Evolutionary conservation across 805 yeast species (phyloP).

Genomic region (Candida piceae): DNA sequence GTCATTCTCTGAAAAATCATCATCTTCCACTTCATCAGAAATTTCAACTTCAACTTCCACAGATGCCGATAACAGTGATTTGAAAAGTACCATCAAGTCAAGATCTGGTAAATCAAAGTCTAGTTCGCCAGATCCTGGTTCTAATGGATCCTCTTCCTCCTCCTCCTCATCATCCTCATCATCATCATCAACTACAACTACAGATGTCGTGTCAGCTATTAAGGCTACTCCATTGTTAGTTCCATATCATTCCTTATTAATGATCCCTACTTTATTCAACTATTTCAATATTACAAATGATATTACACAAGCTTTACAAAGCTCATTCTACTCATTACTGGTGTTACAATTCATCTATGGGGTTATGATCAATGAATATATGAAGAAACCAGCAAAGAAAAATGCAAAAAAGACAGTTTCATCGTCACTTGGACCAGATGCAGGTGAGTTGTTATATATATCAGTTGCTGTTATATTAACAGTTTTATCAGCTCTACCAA

Average conservation of each 20-base stretch:
- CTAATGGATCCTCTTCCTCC: neutral
- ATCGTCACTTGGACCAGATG: conserved; percentile 5
- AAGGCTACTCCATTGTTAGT: conserved; percentile 16
- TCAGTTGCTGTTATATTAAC: conserved; percentile 30
- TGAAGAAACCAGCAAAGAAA: conserved; percentile 21
- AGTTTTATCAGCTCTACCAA: conserved; percentile 32
- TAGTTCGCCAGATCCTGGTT: too few relatives aligned
- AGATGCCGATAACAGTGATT: too few relatives aligned
- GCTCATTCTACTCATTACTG: conserved; percentile 26
- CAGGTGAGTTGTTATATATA: conserved; percentile 23
- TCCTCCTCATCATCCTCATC: neutral
- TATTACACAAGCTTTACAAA: conserved; percentile 23
- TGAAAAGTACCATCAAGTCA: neutral
- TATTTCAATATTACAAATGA: conserved; percentile 29
- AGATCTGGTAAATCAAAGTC: neutral
- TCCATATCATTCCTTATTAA: conserved; percentile 29
- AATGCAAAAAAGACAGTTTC: conserved; percentile 2
- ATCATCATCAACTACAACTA: neutral
- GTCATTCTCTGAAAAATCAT: conserved; percentile 20
- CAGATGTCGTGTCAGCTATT: conserved; percentile 11
- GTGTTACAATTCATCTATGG: conserved; percentile 34
- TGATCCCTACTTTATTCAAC: conserved; percentile 25
- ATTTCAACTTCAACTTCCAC: neutral
- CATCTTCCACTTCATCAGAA: neutral
- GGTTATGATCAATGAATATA: conserved; percentile 28